Evolutionary conservation across 257 asterid species (phyloP).

Genomic region (Rubia yunnanensis): DNA sequence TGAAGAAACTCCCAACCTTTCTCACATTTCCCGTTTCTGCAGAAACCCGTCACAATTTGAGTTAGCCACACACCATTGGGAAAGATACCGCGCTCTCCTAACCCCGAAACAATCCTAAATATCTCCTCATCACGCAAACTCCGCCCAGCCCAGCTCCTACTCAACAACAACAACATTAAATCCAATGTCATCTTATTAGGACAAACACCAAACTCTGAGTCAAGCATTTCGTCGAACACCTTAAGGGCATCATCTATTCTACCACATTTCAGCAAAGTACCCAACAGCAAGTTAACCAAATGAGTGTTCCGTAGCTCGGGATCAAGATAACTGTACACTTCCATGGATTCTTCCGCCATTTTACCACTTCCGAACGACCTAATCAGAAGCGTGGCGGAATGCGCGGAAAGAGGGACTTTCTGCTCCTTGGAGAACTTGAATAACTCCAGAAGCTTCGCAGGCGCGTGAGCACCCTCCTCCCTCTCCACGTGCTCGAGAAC

Average conservation of each 20-base stretch:
- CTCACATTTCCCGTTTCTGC: slow-evolving; percentile 35
- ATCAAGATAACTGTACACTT: slow-evolving; percentile 32
- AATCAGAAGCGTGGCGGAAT: slow-evolving; percentile 49
- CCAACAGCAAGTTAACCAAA: slow-evolving; percentile 38
- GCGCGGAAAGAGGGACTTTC: slow-evolving; percentile 34
- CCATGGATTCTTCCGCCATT: slow-evolving; percentile 42
- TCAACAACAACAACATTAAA: slow-evolving; percentile 33
- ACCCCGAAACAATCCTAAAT: slow-evolving; percentile 30
- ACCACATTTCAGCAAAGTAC: slow-evolving; percentile 31
- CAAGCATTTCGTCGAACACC: slow-evolving; percentile 74
- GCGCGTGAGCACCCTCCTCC: slow-evolving; percentile 20
- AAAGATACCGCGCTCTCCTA: slow-evolving; percentile 32
- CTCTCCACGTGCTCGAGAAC: slow-evolving; percentile 48
- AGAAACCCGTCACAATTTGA: slow-evolving; percentile 37
- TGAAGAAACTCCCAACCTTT: slow-evolving; percentile 63
- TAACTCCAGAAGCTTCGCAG: slow-evolving; percentile 39
- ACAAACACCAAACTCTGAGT: slow-evolving; percentile 15
- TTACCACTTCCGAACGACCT: slow-evolving; percentile 35
- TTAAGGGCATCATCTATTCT: slow-evolving; percentile 49
- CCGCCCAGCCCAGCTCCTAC: slow-evolving; percentile 34
- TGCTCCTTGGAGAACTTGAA: slow-evolving; percentile 32
- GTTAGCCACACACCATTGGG: slow-evolving; percentile 30
- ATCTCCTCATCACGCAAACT: slow-evolving; percentile 41
- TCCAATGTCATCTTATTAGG: slow-evolving; percentile 42
- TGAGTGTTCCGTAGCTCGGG: slow-evolving; percentile 27